These are phyloP conservation scores for Arachnomyces sp. DNA, from an alignment of 2,329 filamentous ascomycete species.

Conservation along the genomic window DNA sequence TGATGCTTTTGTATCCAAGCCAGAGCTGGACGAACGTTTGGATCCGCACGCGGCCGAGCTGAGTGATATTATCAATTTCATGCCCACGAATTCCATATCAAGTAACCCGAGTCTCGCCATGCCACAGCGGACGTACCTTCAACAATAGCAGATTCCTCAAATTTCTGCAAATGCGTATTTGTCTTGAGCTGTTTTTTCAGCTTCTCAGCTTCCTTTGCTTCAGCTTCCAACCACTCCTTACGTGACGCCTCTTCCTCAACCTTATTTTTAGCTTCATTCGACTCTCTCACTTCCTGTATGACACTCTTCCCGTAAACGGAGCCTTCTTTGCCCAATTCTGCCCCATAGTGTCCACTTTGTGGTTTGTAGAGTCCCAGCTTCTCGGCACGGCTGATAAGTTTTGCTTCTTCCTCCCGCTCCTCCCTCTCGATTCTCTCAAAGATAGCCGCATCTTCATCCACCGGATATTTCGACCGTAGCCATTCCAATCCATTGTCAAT, in stretches of 20 bases:
- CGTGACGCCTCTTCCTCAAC: slow-evolving; percentile 43
- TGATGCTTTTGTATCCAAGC: slow-evolving; percentile 39
- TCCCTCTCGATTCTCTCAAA: slow-evolving; percentile 36
- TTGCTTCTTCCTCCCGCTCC: slow-evolving; percentile 30
- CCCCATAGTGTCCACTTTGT: slow-evolving; percentile 38
- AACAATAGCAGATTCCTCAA: slow-evolving; percentile 26
- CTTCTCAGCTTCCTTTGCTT: slow-evolving; percentile 34
- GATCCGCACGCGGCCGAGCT: slow-evolving; percentile 35
- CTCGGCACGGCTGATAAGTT: slow-evolving; percentile 30
- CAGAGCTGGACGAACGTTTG: slow-evolving; percentile 29
- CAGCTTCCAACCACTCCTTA: slow-evolving; percentile 46
- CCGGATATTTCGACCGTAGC: slow-evolving; percentile 34
- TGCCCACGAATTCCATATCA: too few species aligned
- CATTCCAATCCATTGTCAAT: slow-evolving; percentile 33
- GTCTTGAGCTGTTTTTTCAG: slow-evolving; percentile 23
- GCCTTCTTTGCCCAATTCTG: slow-evolving; percentile 33
- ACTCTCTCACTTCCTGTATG: slow-evolving; percentile 30
- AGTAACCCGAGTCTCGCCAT: slow-evolving; percentile 5
- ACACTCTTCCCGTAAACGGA: slow-evolving; percentile 38
- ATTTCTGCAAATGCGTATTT: slow-evolving; percentile 30
- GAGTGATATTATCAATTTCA: background rate
- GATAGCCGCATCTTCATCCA: slow-evolving; percentile 45
- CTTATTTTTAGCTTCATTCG: slow-evolving; percentile 33
- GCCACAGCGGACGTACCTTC: slow-evolving; percentile 26
- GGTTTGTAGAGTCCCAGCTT: slow-evolving; percentile 35